Percentiles rank a stretch among this genome's conserved stretches.
Conservation (phyloP, 768 basidiomycete species). For the Sutorius australiensis region DNA sequence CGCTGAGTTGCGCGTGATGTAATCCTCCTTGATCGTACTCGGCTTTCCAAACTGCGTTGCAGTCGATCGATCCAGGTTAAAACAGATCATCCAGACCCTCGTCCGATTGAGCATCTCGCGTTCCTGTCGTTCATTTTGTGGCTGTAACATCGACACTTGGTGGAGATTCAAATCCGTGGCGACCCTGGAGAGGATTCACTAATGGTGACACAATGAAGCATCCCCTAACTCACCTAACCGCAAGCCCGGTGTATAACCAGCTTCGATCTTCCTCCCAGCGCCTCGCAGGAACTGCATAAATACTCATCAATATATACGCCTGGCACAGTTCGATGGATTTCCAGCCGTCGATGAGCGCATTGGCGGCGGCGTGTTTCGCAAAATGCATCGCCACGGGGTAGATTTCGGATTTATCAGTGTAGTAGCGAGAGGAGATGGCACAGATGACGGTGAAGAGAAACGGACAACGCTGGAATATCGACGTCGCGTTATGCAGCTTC, state of each 20-base stretch:
- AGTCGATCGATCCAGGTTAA: conserved; percentile 82
- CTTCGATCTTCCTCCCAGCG: conserved; percentile 89
- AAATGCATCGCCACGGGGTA: conserved; percentile 89
- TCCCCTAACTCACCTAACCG: conserved; percentile 52
- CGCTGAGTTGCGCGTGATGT: conserved; percentile 63
- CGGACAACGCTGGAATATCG: conserved; percentile 79
- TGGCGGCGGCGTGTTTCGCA: conserved; percentile 77
- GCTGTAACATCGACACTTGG: conserved; percentile 54
- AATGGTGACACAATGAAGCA: no score
- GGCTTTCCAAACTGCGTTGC: conserved; percentile 90
- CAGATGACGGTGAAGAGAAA: conserved; percentile 91
- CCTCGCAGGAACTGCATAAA: conserved; percentile 74
- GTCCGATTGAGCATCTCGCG: conserved; percentile 82
- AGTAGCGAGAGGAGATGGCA: conserved; percentile 81
- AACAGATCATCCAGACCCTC: conserved; percentile 89
- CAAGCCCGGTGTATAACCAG: conserved; percentile 86
- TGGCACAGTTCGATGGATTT: conserved; percentile 87
- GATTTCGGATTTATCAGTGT: conserved; percentile 74
- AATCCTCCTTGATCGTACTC: conserved; percentile 83
- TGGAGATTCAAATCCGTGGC: conserved; percentile 89
- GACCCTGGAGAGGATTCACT: conserved; percentile 42
- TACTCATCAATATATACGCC: conserved; percentile 85
- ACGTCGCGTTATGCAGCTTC: conserved; percentile 72
- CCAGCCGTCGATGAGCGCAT: conserved; percentile 76
- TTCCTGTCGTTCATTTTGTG: conserved; percentile 71